Evolutionary conservation across 2,329 filamentous ascomycete genomes (phyloP), one percentile per base, ranked within the genome.

Genomic region (Hypoxylon sp.): DNA sequence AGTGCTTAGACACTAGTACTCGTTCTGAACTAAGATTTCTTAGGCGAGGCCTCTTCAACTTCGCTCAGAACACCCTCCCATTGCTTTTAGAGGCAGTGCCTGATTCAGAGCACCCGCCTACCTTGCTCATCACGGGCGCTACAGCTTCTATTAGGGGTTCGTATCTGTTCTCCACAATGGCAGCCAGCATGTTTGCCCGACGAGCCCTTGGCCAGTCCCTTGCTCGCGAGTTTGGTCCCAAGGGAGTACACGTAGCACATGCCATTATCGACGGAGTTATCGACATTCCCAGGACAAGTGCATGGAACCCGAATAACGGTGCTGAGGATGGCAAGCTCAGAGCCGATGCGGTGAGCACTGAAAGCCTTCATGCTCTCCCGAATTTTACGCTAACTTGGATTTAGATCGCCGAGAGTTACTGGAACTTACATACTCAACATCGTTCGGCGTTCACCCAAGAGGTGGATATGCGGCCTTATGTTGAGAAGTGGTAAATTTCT

Each of bases 231-330:
- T 93, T 92, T 76, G 90, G 89, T 0, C 91, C 91, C 0, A 82
- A 91, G 74, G 91, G 91, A 1, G 83, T 93, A 1, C 91, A 93
- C 78, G 89, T 93, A 8, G 84, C 87, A 2, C 91, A 93, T 80
- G 87, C 88, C 1, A 86, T 93, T 65, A 87, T 93, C 64, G 91
- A 93, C 77, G 91, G 91, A 0, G 84, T 92, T 2, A 93, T 93
- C 78, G 89, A 93, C 78, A 91, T 91, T 54, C 88, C 89, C 1
- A 80, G 85, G 66, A 91, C 89, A 1, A 88, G 86, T 75, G 83
- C 83, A 0, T 73, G 75, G 22, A 76, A n/a, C 9, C 69, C 72
- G 14, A 75, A 81, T 70, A 70, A 73, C 53, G 76, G 79, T 18
- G 76, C 72, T 24, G 73, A 79, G 53, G 78, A 81, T 71, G 72